phyloP scores from a whole-genome alignment of 257 asterid genomes.

The Solanum rostratum region DNA sequence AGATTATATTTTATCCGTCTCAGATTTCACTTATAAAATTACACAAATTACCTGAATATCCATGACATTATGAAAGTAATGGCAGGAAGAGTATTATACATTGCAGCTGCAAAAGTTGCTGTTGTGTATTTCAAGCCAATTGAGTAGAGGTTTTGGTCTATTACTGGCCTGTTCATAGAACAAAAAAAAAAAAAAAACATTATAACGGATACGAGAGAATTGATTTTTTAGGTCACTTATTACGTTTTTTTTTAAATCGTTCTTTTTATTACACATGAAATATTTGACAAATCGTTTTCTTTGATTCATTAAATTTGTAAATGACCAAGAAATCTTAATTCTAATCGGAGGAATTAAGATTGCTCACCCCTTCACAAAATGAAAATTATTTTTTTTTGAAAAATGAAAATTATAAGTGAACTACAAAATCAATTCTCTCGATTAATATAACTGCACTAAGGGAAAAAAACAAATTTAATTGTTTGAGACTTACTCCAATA shows the following conservation, averaged over 20 bases:
- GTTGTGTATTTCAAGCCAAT: slow-evolving; percentile 90
- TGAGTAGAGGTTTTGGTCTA: slow-evolving; percentile 81
- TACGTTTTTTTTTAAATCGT: no score
- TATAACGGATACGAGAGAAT: not conserved
- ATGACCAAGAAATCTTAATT: no score
- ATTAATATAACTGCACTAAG: not conserved
- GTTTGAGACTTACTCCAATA: slow-evolving; percentile 59
- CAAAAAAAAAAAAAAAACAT: not conserved
- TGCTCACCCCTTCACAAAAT: not conserved
- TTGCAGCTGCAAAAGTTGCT: slow-evolving; percentile 93
- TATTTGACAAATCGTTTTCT: not conserved
- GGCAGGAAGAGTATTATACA: slow-evolving; percentile 87
- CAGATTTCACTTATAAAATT: not conserved
- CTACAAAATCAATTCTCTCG: not conserved
- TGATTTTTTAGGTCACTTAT: not conserved
- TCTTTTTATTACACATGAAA: no score
- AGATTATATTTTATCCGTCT: not conserved
- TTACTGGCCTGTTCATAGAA: slow-evolving; percentile 55
- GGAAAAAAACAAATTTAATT: not conserved
- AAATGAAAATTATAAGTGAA: not conserved
- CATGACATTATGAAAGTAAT: slow-evolving; percentile 79
- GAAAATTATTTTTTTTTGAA: no score
- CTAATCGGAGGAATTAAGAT: no score
- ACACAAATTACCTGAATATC: slow-evolving; percentile 43
- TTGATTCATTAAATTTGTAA: no score